Evolutionary conservation across 164 flowering plant genomes (phyloP).

Genomic region (Cinnamomum micranthum): DNA sequence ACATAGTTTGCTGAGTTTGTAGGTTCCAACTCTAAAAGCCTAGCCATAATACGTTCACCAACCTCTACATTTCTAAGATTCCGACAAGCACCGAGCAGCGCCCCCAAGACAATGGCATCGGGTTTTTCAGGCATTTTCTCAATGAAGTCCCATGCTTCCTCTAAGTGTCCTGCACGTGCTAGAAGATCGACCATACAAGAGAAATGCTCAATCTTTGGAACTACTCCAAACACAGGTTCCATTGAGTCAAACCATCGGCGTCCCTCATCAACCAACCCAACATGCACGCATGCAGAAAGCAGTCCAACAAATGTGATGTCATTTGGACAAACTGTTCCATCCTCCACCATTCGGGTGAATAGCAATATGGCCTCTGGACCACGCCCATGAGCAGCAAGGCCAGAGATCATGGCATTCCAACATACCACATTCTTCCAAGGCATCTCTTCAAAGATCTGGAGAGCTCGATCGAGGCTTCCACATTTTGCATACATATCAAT

Average conservation of each 20-base stretch:
- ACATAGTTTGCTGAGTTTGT: constrained; percentile 61
- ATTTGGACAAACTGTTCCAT: constrained; percentile 14
- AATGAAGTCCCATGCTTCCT: constrained; percentile 62
- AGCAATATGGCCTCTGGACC: constrained; percentile 26
- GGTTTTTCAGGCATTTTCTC: constrained; percentile 65
- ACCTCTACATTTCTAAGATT: constrained; percentile 39
- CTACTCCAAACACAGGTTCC: constrained; percentile 28
- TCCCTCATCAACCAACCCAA: constrained; percentile 26
- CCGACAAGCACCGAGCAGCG: constrained; percentile 68
- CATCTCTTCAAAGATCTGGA: constrained; percentile 15
- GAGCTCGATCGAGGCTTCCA: constrained; percentile 24
- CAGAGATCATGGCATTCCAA: constrained; percentile 31
- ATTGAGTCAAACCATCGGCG: constrained; percentile 19
- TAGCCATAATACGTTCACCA: constrained; percentile 41
- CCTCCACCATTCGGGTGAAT: constrained; percentile 19
- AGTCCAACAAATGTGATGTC: constrained; percentile 35
- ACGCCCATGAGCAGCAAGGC: constrained; percentile 22
- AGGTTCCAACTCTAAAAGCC: constrained; percentile 53
- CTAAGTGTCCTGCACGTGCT: constrained; percentile 62
- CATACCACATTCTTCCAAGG: constrained; percentile 20
- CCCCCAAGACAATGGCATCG: constrained; percentile 54
- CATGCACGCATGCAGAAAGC: constrained; percentile 32
- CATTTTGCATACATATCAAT: constrained; percentile 30
- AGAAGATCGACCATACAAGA: constrained; percentile 58
- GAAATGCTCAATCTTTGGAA: constrained; percentile 43